phyloP scores from a whole-genome alignment of 805 yeast species.

The Zygoascus tannicola region DNA sequence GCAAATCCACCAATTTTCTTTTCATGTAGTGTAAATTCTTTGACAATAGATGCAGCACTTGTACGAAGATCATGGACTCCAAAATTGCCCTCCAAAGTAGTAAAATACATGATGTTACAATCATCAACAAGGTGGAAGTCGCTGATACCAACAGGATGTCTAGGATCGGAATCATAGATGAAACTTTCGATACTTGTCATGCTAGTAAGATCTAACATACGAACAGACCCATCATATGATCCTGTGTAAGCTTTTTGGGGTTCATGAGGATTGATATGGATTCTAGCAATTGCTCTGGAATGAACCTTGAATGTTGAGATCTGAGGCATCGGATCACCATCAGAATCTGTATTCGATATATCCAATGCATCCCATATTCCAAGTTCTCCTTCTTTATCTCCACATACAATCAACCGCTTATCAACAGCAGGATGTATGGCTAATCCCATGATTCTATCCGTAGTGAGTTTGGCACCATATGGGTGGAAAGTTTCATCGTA shows the following conservation, averaged over 20 bases:
- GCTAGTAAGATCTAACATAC: slow-evolving; percentile 58
- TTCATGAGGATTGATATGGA: slow-evolving; percentile 43
- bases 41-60: slow-evolving; percentile 22
- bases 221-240: slow-evolving; percentile 82
- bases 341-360: slow-evolving; percentile 28
- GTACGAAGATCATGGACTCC: slow-evolving; percentile 62
- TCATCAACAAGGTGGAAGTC: slow-evolving; percentile 53
- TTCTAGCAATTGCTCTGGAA: slow-evolving; percentile 59
- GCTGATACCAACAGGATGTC: slow-evolving; percentile 53
- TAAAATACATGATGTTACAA: slow-evolving; percentile 51
- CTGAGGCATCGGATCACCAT: slow-evolving; percentile 31
- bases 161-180: slow-evolving; percentile 40
- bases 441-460: slow-evolving; percentile 64
- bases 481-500: slow-evolving; percentile 50
- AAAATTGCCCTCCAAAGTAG: slow-evolving; percentile 76
- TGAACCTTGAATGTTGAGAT: slow-evolving; percentile 65
- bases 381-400: slow-evolving; percentile 78
- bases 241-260: slow-evolving; percentile 53
- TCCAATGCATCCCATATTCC: slow-evolving; percentile 76
- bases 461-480: slow-evolving; percentile 53
- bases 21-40: slow-evolving; percentile 54
- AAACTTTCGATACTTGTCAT: slow-evolving; percentile 53
- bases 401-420: slow-evolving; percentile 64
- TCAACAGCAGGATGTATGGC: slow-evolving; percentile 65
- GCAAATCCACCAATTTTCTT: slow-evolving; percentile 89